phyloP scores from a whole-genome alignment of 2,329 filamentous ascomycete genomes.

The Cordyceps cicadae region DNA sequence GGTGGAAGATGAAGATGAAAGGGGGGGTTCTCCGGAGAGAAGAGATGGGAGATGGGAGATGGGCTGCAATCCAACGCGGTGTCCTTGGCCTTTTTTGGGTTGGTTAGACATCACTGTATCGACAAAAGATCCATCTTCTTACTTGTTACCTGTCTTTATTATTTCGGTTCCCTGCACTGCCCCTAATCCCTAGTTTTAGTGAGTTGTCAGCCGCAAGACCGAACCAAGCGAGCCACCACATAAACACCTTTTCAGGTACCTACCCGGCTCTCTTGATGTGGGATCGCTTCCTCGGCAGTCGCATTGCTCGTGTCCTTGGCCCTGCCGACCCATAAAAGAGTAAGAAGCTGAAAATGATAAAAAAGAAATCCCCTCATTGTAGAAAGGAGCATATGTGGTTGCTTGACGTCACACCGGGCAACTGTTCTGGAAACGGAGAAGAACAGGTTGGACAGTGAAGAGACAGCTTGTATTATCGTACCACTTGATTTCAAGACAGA shows the following conservation, averaged over 20 bases:
- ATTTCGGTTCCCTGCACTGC: background rate
- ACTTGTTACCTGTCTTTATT: too few relatives aligned
- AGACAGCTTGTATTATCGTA: background rate
- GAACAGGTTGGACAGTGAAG: background rate
- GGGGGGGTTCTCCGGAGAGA: background rate
- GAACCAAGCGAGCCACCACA: background rate
- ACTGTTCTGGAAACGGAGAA: background rate
- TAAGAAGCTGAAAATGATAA: constrained; percentile 2
- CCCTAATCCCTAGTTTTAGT: background rate
- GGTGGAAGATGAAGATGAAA: background rate
- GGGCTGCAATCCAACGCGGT: background rate
- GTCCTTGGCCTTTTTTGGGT: constrained; percentile 3
- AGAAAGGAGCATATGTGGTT: background rate
- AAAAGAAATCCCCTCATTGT: background rate
- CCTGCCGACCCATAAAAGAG: background rate
- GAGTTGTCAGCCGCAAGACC: background rate
- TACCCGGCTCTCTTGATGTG: background rate
- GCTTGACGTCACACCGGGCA: background rate
- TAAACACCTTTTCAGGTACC: too few relatives aligned
- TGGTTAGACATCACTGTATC: background rate
- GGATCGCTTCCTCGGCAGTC: background rate
- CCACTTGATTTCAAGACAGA: background rate
- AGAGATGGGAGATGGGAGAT: background rate
- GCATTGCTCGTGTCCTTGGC: background rate
- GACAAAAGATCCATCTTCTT: background rate